phyloP scores from a whole-genome alignment of 2,329 filamentous ascomycete species.

The Chrysoporthe deuterocubensis region DNA sequence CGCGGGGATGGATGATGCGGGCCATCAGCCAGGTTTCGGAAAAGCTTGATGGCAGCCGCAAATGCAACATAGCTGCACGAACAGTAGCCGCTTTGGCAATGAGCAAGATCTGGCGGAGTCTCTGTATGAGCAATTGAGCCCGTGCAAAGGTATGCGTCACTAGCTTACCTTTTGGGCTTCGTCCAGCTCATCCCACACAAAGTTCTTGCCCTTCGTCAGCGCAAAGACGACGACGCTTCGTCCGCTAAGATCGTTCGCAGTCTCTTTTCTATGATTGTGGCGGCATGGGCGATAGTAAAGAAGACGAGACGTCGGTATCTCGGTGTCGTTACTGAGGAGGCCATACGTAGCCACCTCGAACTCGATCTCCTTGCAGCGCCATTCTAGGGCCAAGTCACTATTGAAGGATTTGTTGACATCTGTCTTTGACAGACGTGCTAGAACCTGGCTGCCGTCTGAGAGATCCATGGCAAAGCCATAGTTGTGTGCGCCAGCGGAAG shows the following conservation, averaged over 20 bases:
- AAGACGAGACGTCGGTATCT: background rate
- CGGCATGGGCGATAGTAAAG: background rate
- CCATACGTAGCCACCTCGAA: background rate
- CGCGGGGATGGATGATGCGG: background rate
- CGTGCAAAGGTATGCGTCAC: background rate
- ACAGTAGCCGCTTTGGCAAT: background rate
- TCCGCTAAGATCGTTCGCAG: background rate
- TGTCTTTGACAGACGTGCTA: background rate
- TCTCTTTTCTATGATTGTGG: background rate
- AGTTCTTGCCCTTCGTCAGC: slow-evolving; percentile 4
- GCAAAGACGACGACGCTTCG: background rate
- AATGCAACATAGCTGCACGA: background rate
- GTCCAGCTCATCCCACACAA: background rate
- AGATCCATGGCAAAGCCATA: slow-evolving; percentile 2
- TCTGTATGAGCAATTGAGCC: background rate
- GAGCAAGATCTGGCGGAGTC: background rate
- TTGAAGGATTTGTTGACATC: background rate
- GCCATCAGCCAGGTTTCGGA: background rate
- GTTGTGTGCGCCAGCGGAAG: slow-evolving; percentile 5
- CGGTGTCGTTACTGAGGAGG: background rate
- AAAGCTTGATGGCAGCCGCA: background rate
- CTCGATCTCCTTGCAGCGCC: background rate
- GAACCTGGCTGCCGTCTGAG: background rate
- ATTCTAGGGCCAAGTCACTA: background rate
- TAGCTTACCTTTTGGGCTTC: slow-evolving; percentile 1